Percentiles rank a stretch among this genome's conserved stretches.
Conservation (phyloP, 2,329 filamentous ascomycete genomes). For the Coniochaeta ligniaria region DNA sequence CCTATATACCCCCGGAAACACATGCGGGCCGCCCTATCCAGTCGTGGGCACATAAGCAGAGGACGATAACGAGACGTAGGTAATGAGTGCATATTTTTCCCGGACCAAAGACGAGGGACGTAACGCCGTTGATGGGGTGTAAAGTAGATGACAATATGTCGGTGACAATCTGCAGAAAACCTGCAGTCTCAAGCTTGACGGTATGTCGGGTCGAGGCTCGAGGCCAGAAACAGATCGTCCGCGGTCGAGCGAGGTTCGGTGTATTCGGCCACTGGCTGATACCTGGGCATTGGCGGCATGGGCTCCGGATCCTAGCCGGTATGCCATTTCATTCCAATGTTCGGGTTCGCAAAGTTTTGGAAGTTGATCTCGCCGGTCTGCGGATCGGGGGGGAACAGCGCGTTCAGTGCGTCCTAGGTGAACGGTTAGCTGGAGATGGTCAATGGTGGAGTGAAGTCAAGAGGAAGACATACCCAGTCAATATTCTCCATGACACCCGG, state of each 20-base stretch:
- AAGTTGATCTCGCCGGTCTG: constrained; percentile 15
- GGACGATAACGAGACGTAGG: background rate
- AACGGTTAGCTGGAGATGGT: too few relatives aligned
- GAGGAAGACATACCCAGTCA: constrained; percentile 52
- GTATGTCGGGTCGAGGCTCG: too few relatives aligned
- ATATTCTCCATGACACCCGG: constrained; percentile 41
- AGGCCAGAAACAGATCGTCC: background rate
- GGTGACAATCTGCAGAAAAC: too few relatives aligned
- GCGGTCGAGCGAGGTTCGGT: background rate
- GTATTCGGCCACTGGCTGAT: background rate
- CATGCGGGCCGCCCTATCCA: background rate
- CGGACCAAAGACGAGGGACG: background rate
- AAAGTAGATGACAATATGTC: background rate
- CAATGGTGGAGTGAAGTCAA: background rate
- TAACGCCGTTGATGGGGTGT: background rate
- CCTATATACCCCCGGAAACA: background rate
- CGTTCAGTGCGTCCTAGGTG: constrained; percentile 12
- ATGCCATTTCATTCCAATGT: constrained; percentile 23
- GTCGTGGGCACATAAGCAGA: background rate
- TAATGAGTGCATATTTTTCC: background rate
- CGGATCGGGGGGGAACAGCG: constrained; percentile 17
- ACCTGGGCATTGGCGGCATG: background rate
- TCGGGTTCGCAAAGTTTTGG: constrained; percentile 25
- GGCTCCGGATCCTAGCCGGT: background rate
- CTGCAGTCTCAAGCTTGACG: too few relatives aligned